These are phyloP conservation scores for Gonapodya prolifera DNA, from an alignment of 192 early-diverging fungal species.

Conservation along the genomic window DNA sequence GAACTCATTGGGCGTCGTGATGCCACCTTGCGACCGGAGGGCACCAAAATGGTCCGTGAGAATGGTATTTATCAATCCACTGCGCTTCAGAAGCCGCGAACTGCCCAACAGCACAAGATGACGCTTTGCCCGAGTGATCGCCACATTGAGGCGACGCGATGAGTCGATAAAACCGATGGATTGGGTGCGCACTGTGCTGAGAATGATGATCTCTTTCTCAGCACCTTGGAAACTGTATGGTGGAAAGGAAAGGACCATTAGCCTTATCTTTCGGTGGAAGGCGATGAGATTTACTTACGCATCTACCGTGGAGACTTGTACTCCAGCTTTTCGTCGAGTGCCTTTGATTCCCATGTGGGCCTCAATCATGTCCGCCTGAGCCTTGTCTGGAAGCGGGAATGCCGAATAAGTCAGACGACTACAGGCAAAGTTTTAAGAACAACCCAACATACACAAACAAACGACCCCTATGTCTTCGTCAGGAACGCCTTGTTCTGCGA, in stretches of 20 bases:
- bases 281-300: not conserved
- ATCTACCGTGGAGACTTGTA: not conserved
- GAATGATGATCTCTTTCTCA: constrained; percentile 61
- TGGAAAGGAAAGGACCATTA: not conserved
- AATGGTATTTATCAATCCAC: not conserved
- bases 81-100: not conserved
- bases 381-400: not conserved
- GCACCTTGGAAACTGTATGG: constrained; percentile 51
- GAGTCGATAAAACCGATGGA: constrained; percentile 51
- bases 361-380: not conserved
- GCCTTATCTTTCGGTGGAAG: not conserved
- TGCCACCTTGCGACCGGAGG: not conserved
- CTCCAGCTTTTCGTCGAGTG: not conserved
- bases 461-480: not conserved
- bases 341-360: not conserved
- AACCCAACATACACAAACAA: not conserved
- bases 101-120: constrained; percentile 15
- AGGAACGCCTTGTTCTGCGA: not conserved
- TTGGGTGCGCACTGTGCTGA: constrained; percentile 48
- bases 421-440: not conserved
- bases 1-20: not conserved
- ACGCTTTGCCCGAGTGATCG: constrained; percentile 58
- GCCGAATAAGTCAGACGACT: not conserved
- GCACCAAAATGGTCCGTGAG: not conserved
- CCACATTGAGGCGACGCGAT: constrained; percentile 55